Percentiles rank a stretch among this genome's conserved stretches.
phyloP scores from a whole-genome alignment of 768 basidiomycete species.

The Panaeolus papilionaceus region DNA sequence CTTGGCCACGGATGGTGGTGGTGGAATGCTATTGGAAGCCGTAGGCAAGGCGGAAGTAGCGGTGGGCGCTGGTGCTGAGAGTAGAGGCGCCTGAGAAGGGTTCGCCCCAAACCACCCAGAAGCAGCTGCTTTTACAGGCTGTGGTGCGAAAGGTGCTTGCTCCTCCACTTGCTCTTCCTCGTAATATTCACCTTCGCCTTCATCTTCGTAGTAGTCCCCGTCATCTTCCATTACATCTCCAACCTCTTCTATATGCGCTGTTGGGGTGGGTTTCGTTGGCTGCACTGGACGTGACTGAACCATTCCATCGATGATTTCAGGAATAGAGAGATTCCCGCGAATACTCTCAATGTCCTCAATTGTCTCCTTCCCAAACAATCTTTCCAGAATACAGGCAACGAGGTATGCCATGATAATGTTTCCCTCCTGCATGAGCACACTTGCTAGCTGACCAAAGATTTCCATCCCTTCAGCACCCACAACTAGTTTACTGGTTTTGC shows the following conservation, averaged over 20 bases:
- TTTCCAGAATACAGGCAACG: constrained; percentile 86
- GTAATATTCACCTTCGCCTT: constrained; percentile 28
- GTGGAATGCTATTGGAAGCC: background rate
- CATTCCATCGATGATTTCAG: constrained; percentile 75
- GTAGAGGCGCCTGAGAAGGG: constrained; percentile 1
- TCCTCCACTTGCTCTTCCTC: constrained; percentile 23
- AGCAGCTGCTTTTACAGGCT: constrained; percentile 26
- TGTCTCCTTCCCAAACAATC: constrained; percentile 83
- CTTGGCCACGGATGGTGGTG: constrained; percentile 27
- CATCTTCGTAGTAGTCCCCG: constrained; percentile 25
- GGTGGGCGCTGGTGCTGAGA: constrained; percentile 28
- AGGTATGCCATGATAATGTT: constrained; percentile 82
- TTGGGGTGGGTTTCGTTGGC: constrained; percentile 31
- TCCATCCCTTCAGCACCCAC: constrained; percentile 73
- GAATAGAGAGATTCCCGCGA: constrained; percentile 57
- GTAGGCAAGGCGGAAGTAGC: constrained; percentile 15
- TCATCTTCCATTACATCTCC: constrained; percentile 20
- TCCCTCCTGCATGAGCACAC: constrained; percentile 68
- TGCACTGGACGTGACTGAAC: background rate
- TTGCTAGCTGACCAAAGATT: constrained; percentile 68
- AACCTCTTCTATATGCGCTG: constrained; percentile 28
- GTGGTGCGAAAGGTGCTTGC: constrained; percentile 23
- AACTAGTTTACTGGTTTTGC: constrained; percentile 64
- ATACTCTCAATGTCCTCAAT: constrained; percentile 78
- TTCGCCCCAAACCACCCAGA: constrained; percentile 25